Conservation (phyloP, 2,329 filamentous ascomycete genomes). For the Aspergillus hortae region DNA sequence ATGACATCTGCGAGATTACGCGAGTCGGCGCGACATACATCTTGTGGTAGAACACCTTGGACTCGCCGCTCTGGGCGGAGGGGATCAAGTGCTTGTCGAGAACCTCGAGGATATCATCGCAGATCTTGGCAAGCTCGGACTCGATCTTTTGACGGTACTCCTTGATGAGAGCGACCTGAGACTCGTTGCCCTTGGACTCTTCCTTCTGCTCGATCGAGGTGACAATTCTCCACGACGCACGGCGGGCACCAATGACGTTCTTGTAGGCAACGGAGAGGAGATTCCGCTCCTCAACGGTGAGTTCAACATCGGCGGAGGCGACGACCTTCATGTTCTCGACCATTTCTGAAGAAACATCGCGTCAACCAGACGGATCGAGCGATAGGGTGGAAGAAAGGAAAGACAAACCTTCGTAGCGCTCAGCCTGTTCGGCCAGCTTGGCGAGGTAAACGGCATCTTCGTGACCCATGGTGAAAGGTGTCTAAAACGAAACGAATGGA, state of each 20-base stretch:
- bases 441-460: conserved; percentile 99
- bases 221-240: conserved; percentile 97
- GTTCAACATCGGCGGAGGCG: conserved; percentile 77
- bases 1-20: not conserved
- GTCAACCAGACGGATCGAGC: conserved; percentile 2
- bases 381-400: not conserved
- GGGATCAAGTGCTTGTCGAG: conserved; percentile 92
- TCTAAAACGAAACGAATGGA: conserved; percentile 16
- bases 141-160: conserved; percentile 99
- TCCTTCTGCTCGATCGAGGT: conserved; percentile 99
- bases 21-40: conserved; percentile 61
- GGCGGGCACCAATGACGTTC: conserved; percentile 95
- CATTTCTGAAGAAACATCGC: conserved; percentile 68
- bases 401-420: conserved; percentile 94
- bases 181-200: conserved; percentile 95
- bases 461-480: conserved; percentile 80
- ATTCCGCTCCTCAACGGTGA: conserved; percentile 94
- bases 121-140: conserved; percentile 93
- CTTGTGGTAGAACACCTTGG: conserved; percentile 99
- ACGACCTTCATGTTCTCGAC: conserved; percentile 99
- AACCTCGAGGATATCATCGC: conserved; percentile 93
- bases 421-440: conserved; percentile 99
- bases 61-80: conserved; percentile 91
- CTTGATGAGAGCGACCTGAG: conserved; percentile 88
- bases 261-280: conserved; percentile 97